Conservation (phyloP, 1,139 yeast species). For the Meyerozyma sp. region DNA sequence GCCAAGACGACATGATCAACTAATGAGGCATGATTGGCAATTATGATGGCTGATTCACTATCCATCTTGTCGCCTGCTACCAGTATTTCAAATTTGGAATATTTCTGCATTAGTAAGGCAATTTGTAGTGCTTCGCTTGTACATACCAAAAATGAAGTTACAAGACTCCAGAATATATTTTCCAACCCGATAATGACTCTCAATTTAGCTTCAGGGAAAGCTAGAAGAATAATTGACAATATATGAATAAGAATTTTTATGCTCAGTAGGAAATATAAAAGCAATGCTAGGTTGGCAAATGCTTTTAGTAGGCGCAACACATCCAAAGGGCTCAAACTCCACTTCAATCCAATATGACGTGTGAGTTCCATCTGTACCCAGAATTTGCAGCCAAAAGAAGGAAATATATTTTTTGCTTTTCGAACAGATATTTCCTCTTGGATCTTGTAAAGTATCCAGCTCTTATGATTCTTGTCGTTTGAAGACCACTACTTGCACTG, state of each 20-base stretch:
- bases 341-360: background rate
- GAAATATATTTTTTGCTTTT: background rate
- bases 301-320: background rate
- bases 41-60: conserved; percentile 41
- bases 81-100: conserved; percentile 26
- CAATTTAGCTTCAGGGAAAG: background rate
- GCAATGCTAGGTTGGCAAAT: background rate
- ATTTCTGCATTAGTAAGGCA: background rate
- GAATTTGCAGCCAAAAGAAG: background rate
- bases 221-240: background rate
- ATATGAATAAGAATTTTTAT: conserved; percentile 2
- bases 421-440: no score
- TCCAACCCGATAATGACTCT: conserved; percentile 7
- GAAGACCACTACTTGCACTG: no score
- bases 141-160: conserved; percentile 30
- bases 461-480: no score
- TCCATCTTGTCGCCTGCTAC: conserved; percentile 40
- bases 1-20: conserved; percentile 50
- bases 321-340: background rate
- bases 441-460: no score
- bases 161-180: conserved; percentile 30
- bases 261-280: background rate
- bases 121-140: background rate
- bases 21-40: conserved; percentile 52
- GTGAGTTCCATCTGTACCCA: background rate